Percentiles rank a stretch among this genome's conserved stretches.
Evolutionary conservation across 306 rosid species (phyloP).

Genomic region (Dryas octopetala): DNA sequence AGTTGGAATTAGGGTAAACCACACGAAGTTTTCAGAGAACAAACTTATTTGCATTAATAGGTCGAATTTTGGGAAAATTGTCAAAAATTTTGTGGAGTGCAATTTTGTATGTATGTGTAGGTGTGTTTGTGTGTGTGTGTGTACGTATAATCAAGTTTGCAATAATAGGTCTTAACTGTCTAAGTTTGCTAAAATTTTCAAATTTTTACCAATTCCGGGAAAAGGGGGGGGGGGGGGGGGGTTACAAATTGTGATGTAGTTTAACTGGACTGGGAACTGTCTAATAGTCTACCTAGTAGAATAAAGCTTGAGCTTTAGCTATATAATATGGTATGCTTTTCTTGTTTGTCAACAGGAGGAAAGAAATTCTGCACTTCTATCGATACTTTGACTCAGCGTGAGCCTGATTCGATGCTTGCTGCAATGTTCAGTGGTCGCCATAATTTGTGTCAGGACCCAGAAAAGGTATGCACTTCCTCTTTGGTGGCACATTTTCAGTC

Average conservation of each 20-base stretch:
- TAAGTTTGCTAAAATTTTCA: no score
- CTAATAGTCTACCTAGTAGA: background rate
- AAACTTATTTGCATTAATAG: no score
- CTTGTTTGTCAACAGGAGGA: slow-evolving; percentile 55
- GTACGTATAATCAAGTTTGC: no score
- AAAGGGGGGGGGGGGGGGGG: no score
- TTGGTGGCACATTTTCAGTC: background rate
- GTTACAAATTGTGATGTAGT: background rate
- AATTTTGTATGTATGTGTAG: no score
- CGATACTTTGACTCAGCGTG: slow-evolving; percentile 78
- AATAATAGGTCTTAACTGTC: no score
- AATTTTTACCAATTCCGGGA: no score
- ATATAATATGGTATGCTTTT: background rate
- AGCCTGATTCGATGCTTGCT: slow-evolving; percentile 91
- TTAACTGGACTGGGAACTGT: background rate
- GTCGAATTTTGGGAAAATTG: no score
- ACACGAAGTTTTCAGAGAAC: no score
- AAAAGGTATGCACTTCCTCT: slow-evolving; percentile 34
- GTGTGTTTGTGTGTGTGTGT: no score
- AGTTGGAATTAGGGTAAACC: no score
- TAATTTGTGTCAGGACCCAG: slow-evolving; percentile 55
- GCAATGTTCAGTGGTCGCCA: slow-evolving; percentile 97
- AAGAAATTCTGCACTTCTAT: slow-evolving; percentile 75
- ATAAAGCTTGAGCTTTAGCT: background rate
- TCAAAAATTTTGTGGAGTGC: no score